Percentiles rank a stretch among this genome's conserved stretches.
Evolutionary conservation across 2,329 filamentous ascomycete genomes (phyloP).

Genomic region (Penicillium janthinellum): DNA sequence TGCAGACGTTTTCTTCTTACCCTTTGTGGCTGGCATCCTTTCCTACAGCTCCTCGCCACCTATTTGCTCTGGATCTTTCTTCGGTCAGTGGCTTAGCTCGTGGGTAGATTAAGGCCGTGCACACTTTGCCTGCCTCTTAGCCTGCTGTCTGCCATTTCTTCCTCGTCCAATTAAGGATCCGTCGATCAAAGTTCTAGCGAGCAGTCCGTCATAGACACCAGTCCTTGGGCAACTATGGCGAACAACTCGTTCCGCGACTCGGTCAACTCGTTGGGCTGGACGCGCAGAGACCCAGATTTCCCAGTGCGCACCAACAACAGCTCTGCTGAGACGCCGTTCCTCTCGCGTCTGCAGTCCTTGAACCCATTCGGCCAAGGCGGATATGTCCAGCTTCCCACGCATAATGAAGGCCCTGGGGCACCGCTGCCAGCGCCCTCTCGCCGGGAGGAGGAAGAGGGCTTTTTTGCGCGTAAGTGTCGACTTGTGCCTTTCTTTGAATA

Average conservation of each 20-base stretch:
- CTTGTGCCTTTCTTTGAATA: constrained; percentile 15
- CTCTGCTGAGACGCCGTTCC: constrained; percentile 68
- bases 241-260: constrained; percentile 82
- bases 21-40: not conserved
- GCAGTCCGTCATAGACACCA: not conserved
- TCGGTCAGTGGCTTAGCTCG: constrained; percentile 23
- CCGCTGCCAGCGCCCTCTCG: constrained; percentile 81
- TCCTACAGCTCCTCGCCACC: not conserved
- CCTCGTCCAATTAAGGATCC: constrained; percentile 13
- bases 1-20: constrained; percentile 37
- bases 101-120: constrained; percentile 22
- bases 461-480: constrained; percentile 80
- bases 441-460: constrained; percentile 92
- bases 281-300: constrained; percentile 75
- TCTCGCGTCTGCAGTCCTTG: constrained; percentile 78
- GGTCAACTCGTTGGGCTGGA: constrained; percentile 94
- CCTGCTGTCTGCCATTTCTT: constrained; percentile 7
- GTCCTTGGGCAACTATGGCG: constrained; percentile 27
- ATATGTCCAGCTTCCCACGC: constrained; percentile 87
- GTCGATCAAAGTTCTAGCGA: not conserved
- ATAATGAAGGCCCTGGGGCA: constrained; percentile 73
- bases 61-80: constrained; percentile 22
- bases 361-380: constrained; percentile 83
- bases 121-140: constrained; percentile 4
- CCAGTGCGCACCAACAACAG: constrained; percentile 64